Conservation (phyloP, 1,284 basidiomycete genomes). For the Trichosporon sp. region DNA sequence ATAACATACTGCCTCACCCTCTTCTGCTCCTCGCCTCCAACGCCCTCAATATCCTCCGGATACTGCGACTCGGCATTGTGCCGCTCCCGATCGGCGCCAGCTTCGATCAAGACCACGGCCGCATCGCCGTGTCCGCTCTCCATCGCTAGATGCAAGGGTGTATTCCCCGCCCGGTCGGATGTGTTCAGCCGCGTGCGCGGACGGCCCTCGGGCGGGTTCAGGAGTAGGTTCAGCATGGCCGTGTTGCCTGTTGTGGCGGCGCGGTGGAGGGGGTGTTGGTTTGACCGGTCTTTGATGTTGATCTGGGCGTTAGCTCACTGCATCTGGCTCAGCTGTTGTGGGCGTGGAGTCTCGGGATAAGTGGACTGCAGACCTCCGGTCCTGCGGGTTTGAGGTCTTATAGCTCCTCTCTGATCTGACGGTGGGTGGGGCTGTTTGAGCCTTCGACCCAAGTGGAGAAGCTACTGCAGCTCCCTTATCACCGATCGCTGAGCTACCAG, state of each 20-base stretch:
- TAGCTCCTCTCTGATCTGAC: too few relatives aligned
- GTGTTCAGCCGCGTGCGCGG: slow-evolving; percentile 80
- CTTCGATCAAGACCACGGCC: slow-evolving; percentile 81
- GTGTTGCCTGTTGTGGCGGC: slow-evolving; percentile 89
- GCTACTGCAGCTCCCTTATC: too few relatives aligned
- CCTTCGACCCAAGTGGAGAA: too few relatives aligned
- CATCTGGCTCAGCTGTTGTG: too few relatives aligned
- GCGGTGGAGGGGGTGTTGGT: slow-evolving; percentile 82
- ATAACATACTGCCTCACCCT: slow-evolving; percentile 65
- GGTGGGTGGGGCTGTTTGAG: too few relatives aligned
- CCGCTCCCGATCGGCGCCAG: slow-evolving; percentile 82
- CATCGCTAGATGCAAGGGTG: slow-evolving; percentile 90
- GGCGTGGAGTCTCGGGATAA: too few relatives aligned
- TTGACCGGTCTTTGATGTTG: slow-evolving; percentile 84
- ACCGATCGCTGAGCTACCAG: too few relatives aligned
- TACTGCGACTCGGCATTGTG: slow-evolving; percentile 72
- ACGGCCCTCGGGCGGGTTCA: slow-evolving; percentile 66
- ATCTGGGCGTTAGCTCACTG: slow-evolving; percentile 59
- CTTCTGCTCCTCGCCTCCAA: slow-evolving; percentile 79
- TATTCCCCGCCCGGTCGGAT: slow-evolving; percentile 79
- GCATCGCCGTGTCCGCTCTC: slow-evolving; percentile 87
- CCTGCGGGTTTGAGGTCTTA: too few relatives aligned
- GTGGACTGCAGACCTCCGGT: too few relatives aligned
- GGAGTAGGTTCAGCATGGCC: slow-evolving; percentile 72
- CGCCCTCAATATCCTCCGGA: slow-evolving; percentile 77